phyloP scores from a whole-genome alignment of 2,329 filamentous ascomycete species.

The Macroventuria anomochaeta region DNA sequence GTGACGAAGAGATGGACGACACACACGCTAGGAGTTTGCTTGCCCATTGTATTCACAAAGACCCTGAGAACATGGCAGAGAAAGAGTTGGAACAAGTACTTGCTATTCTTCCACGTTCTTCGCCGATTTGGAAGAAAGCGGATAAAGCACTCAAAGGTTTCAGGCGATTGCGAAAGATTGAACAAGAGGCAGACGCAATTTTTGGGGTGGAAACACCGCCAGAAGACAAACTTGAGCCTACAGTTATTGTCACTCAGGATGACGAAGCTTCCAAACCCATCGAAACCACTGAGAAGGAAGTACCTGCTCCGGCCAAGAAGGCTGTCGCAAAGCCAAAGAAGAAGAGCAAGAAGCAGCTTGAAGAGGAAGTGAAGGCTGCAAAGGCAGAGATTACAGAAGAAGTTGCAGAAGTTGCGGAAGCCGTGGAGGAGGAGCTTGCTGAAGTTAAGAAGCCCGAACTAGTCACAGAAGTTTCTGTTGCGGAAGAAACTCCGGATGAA shows the following conservation, averaged over 20 bases:
- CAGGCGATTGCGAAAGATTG: constrained; percentile 75
- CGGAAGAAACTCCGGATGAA: constrained; percentile 41
- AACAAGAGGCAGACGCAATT: constrained; percentile 83
- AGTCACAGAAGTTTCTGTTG: constrained; percentile 35
- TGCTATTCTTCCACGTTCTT: constrained; percentile 61
- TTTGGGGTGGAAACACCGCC: constrained; percentile 54
- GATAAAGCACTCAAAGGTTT: constrained; percentile 61
- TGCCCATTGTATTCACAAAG: constrained; percentile 58
- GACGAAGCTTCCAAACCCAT: constrained; percentile 51
- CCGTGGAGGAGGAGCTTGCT: constrained; percentile 39
- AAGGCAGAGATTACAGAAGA: constrained; percentile 51
- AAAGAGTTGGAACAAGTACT: constrained; percentile 64
- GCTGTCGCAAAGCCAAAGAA: constrained; percentile 67
- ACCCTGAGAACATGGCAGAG: constrained; percentile 75
- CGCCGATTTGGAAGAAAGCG: constrained; percentile 77
- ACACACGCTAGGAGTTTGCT: constrained; percentile 55
- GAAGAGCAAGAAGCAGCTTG: constrained; percentile 79
- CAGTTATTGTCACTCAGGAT: constrained; percentile 50
- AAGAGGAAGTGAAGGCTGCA: constrained; percentile 58
- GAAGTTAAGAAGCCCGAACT: constrained; percentile 34
- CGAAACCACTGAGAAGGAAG: constrained; percentile 43
- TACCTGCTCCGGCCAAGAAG: constrained; percentile 38
- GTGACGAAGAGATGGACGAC: constrained; percentile 57
- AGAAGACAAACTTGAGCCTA: constrained; percentile 52
- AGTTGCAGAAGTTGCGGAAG: constrained; percentile 56